Conservation (phyloP, 495 filamentous ascomycete species). For the Neurospora sp. region DNA sequence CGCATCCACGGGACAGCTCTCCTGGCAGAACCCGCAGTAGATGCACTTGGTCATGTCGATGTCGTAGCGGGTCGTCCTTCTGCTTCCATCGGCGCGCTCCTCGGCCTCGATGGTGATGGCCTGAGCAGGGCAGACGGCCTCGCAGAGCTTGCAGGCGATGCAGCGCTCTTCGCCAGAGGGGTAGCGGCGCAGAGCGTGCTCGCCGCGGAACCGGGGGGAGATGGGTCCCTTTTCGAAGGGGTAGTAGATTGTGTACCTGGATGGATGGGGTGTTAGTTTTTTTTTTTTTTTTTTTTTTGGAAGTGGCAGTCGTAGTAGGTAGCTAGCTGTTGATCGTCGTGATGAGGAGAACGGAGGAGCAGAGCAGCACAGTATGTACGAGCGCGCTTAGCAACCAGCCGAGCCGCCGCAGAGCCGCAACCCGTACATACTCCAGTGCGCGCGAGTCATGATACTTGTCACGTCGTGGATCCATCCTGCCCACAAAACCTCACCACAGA, state of each 20-base stretch:
- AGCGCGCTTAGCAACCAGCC: not conserved
- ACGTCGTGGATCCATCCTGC: not conserved
- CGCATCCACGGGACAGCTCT: conserved; percentile 95
- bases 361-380: not conserved
- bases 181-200: conserved; percentile 91
- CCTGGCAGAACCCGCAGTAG: conserved; percentile 98
- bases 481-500: not conserved
- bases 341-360: not conserved
- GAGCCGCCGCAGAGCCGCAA: not conserved
- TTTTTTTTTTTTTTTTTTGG: no score
- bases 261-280: not conserved
- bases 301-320: no score
- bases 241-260: conserved; percentile 94
- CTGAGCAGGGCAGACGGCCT: conserved; percentile 92
- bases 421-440: not conserved
- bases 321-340: not conserved
- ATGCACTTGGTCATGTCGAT: conserved; percentile 99
- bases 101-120: conserved; percentile 98
- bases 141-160: conserved; percentile 98
- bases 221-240: conserved; percentile 99
- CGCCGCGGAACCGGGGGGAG: conserved; percentile 92
- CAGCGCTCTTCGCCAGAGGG: conserved; percentile 96
- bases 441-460: not conserved
- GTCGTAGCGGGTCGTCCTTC: conserved; percentile 93
- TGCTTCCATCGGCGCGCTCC: conserved; percentile 88